phyloP scores from a whole-genome alignment of 2,329 filamentous ascomycete species.

The Calonectria henricotiae region DNA sequence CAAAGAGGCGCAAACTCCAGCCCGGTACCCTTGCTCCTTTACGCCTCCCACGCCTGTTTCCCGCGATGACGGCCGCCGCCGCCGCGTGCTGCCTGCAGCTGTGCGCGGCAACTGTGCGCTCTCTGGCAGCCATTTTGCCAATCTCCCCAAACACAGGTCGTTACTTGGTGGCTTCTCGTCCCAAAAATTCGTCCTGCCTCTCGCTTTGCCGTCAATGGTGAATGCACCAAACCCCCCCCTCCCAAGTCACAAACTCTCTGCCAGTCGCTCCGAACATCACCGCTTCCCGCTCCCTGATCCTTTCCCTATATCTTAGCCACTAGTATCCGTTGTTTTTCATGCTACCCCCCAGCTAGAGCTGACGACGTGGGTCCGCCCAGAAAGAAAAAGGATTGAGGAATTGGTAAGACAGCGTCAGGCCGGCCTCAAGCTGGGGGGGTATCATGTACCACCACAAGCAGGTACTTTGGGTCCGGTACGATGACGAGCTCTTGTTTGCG shows the following conservation, averaged over 20 bases:
- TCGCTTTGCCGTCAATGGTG: conserved; percentile 31
- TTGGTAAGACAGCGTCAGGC: conserved; percentile 40
- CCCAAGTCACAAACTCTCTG: conserved; percentile 16
- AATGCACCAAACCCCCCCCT: conserved; percentile 11
- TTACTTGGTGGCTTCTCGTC: conserved; percentile 34
- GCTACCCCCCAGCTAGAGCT: conserved; percentile 35
- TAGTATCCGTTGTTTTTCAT: conserved; percentile 33
- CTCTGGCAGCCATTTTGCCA: conserved; percentile 10
- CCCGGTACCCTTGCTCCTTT: conserved; percentile 22
- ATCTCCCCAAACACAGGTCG: conserved; percentile 17
- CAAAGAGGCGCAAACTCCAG: conserved; percentile 38
- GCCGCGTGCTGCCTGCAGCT: conserved; percentile 8
- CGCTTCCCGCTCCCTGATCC: conserved; percentile 34
- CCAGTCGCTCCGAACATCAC: conserved; percentile 11
- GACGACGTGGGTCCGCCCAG: conserved; percentile 33
- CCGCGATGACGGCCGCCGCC: conserved; percentile 24
- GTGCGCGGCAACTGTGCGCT: conserved; percentile 1
- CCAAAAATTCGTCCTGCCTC: conserved; percentile 28
- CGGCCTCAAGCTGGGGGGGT: conserved; percentile 76
- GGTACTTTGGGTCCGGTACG: conserved; percentile 84
- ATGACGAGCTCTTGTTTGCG: conserved; percentile 90
- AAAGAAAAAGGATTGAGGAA: conserved; percentile 34
- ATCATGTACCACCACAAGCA: conserved; percentile 86
- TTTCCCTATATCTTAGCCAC: conserved; percentile 34
- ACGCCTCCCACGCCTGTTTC: conserved; percentile 4